Conservation (phyloP, 2,329 filamentous ascomycete genomes). For the Paradendryphiella salina region DNA sequence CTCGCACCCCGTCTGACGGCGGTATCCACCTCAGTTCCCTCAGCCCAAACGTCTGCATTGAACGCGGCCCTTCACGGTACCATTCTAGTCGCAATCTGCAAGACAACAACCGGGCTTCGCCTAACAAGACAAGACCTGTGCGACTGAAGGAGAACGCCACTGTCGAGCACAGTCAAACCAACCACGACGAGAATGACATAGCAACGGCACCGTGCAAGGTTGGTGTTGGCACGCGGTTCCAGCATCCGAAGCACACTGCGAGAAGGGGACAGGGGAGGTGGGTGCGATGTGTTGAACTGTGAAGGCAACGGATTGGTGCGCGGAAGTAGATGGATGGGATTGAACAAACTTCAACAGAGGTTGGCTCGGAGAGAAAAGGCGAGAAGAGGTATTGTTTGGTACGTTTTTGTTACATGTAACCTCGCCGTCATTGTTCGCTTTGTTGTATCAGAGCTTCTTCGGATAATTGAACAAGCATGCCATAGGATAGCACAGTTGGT, state of each 20-base stretch:
- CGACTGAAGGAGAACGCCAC: conserved; percentile 1
- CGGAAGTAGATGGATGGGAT: too few relatives aligned
- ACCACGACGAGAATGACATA: background rate
- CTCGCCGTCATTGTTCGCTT: too few relatives aligned
- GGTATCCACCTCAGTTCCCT: conserved; percentile 25
- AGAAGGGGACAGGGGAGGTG: background rate
- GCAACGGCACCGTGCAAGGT: conserved; percentile 7
- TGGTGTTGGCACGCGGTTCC: conserved; percentile 15
- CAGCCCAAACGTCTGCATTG: conserved; percentile 38
- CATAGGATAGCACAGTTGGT: too few relatives aligned
- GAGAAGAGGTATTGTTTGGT: too few relatives aligned
- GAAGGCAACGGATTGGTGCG: background rate
- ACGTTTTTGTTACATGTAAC: too few relatives aligned
- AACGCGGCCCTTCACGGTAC: conserved; percentile 32
- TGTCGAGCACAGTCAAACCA: background rate
- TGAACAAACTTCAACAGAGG: too few relatives aligned
- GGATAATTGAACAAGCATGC: too few relatives aligned
- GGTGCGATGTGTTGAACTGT: background rate
- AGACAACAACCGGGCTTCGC: background rate
- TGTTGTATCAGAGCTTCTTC: too few relatives aligned
- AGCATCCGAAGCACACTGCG: conserved; percentile 6
- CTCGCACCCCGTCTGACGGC: conserved; percentile 7
- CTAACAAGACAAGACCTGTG: background rate
- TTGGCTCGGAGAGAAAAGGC: too few relatives aligned
- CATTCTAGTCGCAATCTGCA: conserved; percentile 4